phyloP scores from a whole-genome alignment of 2,329 filamentous ascomycete genomes.

The Aureobasidium sp. region DNA sequence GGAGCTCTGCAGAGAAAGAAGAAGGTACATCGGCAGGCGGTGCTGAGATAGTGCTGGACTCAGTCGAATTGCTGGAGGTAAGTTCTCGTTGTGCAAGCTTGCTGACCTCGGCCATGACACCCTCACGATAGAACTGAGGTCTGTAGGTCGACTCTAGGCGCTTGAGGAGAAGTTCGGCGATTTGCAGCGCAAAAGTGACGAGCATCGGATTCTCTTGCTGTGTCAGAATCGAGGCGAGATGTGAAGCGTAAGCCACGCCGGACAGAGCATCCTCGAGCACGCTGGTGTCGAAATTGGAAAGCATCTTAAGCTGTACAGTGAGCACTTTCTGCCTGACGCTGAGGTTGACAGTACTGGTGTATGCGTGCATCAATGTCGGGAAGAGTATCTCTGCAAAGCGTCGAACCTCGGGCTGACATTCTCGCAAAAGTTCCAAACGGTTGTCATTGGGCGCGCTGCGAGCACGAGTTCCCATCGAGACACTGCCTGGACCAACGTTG shows the following conservation, averaged over 20 bases:
- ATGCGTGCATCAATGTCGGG: constrained; percentile 91
- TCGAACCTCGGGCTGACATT: constrained; percentile 80
- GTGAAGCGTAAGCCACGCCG: constrained; percentile 89
- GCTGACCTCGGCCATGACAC: constrained; percentile 84
- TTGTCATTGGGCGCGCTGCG: constrained; percentile 66
- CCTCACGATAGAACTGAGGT: constrained; percentile 95
- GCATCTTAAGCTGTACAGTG: constrained; percentile 93
- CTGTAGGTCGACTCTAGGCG: constrained; percentile 83
- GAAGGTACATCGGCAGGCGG: constrained; percentile 8
- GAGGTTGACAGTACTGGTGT: constrained; percentile 94
- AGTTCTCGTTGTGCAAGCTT: constrained; percentile 58
- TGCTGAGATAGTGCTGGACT: constrained; percentile 18
- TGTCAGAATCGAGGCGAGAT: constrained; percentile 87
- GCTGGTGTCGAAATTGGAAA: constrained; percentile 81
- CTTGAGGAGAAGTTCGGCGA: constrained; percentile 77
- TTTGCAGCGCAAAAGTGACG: constrained; percentile 80
- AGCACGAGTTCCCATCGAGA: constrained; percentile 36
- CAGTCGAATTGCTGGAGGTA: background rate
- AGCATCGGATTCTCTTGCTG: constrained; percentile 88
- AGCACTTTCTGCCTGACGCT: constrained; percentile 92
- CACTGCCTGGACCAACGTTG: constrained; percentile 40
- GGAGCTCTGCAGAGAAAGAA: constrained; percentile 16
- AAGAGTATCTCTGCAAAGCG: constrained; percentile 90
- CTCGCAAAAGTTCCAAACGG: constrained; percentile 70
- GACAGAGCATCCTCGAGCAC: constrained; percentile 81